Evolutionary conservation across 2,329 filamentous ascomycete genomes (phyloP).

Genomic region (Achaetomium macrosporum): DNA sequence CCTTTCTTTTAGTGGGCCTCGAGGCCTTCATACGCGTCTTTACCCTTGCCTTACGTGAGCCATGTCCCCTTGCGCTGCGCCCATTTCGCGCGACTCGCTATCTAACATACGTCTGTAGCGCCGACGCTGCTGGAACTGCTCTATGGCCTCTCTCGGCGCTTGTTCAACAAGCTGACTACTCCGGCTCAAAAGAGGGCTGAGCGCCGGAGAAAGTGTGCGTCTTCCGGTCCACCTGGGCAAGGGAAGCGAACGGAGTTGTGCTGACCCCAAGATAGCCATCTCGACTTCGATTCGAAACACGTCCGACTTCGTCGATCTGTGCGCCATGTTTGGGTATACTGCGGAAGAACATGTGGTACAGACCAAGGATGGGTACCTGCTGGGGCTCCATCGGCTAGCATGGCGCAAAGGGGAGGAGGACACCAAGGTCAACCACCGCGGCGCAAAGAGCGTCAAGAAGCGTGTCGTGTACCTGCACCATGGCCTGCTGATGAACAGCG

Average conservation of each 20-base stretch:
- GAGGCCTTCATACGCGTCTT: constrained; percentile 80
- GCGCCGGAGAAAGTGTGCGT: constrained; percentile 58
- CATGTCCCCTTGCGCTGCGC: neutral
- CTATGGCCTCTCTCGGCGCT: constrained; percentile 72
- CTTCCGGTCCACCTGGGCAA: neutral
- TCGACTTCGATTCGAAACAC: constrained; percentile 77
- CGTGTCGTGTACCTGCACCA: constrained; percentile 92
- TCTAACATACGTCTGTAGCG: constrained; percentile 42
- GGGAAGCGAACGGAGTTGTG: neutral
- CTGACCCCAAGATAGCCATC: constrained; percentile 45
- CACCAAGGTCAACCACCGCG: constrained; percentile 74
- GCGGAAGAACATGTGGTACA: constrained; percentile 96
- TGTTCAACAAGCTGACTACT: constrained; percentile 76
- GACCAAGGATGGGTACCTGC: constrained; percentile 86
- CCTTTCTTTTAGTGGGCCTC: constrained; percentile 73
- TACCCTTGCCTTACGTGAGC: constrained; percentile 79
- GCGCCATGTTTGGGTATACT: constrained; percentile 82
- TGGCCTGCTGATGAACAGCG: constrained; percentile 95
- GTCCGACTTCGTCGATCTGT: constrained; percentile 90
- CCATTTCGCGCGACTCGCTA: neutral
- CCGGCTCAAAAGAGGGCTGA: constrained; percentile 63
- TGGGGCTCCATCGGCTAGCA: constrained; percentile 82
- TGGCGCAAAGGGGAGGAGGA: constrained; percentile 78
- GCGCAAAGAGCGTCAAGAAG: constrained; percentile 63
- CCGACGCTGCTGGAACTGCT: constrained; percentile 73